Evolutionary conservation across 208 protist genomes (phyloP), one percentile per base, ranked within the genome.

Genomic region (Porcisia deanei): DNA sequence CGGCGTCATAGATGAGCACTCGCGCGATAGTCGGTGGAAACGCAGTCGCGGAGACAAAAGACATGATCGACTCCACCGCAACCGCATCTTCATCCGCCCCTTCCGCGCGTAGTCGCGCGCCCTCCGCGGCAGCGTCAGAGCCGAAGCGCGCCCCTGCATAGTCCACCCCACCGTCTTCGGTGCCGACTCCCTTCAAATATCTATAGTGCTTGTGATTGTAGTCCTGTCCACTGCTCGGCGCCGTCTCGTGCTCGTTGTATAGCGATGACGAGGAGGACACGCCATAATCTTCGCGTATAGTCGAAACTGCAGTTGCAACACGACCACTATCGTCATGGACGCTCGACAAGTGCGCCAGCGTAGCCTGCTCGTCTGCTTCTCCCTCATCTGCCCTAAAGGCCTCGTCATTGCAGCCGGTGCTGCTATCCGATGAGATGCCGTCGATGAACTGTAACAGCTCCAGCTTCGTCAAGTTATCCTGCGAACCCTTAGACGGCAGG

Each of bases 401-500:
- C 39, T 61, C 70, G 49, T 45, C 67, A 37, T 61, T 63, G 52
- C 49, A 20, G 37, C 68, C 41, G 64, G 14, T 10, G 66, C 9
- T 25, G 57, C 47, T 75, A 45, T 66, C 76, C 76, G 78, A 70
- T 37, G 85, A 79, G 59, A 94, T 73, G 37, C 86, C 81, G 14
- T 89, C 85, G 8, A 94, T 80, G 71, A 88, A 92, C 72, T 89
- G 82, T 69, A 94, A 73, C 45, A 94, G 76, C 72, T 92, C 86
- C 64, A 90, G 76, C 79, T 91, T 88, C 4, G 81, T 88, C 55
- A 87, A 63, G 45, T 85, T 81, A 41, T 87, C 84, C 69, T 90
- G 74, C 5, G 81, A 80, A 12, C 61, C 75, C 64, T 74, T 89
- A 25, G 75, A 76, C 0, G 90, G 85, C 2, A 94, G 61, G 43